Evolutionary conservation across 1,139 yeast species (phyloP).

Genomic region (Hanseniaspora gamundiae): DNA sequence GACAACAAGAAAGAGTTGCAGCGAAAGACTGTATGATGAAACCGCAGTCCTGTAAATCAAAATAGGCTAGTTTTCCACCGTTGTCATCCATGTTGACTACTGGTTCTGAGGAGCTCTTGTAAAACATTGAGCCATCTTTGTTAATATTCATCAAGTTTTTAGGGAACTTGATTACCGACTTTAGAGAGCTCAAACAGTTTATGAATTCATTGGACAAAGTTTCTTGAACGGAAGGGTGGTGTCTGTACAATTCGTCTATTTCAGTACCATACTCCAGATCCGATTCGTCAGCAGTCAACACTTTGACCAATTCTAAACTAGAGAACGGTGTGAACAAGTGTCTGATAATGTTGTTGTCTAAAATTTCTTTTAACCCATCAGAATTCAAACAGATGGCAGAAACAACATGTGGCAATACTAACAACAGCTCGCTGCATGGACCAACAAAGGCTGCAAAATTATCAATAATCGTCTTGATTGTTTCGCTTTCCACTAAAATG

Average conservation of each 20-base stretch:
- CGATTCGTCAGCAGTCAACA: slow-evolving; percentile 36
- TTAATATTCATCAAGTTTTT: slow-evolving; percentile 34
- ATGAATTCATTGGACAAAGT: slow-evolving; percentile 41
- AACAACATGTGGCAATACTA: slow-evolving; percentile 60
- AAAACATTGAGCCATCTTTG: slow-evolving; percentile 30
- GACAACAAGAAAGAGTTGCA: slow-evolving; percentile 1
- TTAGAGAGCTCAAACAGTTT: slow-evolving; percentile 35
- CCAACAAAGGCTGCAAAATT: slow-evolving; percentile 40
- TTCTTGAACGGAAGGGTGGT: slow-evolving; percentile 63
- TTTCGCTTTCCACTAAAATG: slow-evolving; percentile 66
- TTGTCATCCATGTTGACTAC: slow-evolving; percentile 31
- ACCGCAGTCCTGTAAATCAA: background rate
- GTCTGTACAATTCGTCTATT: slow-evolving; percentile 75
- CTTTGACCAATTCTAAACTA: slow-evolving; percentile 37
- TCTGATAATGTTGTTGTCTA: slow-evolving; percentile 34
- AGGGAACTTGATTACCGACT: slow-evolving; percentile 31
- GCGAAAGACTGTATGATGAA: slow-evolving; percentile 1
- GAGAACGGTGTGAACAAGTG: slow-evolving; percentile 42
- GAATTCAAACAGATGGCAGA: slow-evolving; percentile 77
- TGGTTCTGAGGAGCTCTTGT: slow-evolving; percentile 29
- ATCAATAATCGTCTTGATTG: slow-evolving; percentile 52
- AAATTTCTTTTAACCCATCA: slow-evolving; percentile 53
- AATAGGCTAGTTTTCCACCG: slow-evolving; percentile 31
- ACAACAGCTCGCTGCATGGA: slow-evolving; percentile 46
- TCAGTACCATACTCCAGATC: slow-evolving; percentile 50